Evolutionary conservation across 2,329 filamentous ascomycete genomes (phyloP), one percentile per base, ranked within the genome.

Genomic region (Stemphylium beticola): DNA sequence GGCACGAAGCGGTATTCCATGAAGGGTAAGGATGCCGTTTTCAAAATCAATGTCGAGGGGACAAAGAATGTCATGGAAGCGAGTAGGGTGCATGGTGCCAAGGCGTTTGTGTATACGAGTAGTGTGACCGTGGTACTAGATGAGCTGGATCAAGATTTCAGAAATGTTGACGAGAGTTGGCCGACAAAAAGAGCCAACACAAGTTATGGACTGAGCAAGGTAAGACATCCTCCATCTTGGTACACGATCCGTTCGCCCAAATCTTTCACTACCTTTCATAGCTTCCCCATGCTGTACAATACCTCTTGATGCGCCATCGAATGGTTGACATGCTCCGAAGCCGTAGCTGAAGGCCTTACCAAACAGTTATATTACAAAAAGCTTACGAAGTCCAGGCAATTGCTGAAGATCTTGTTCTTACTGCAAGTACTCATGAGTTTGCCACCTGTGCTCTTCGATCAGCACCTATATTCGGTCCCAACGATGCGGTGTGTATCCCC

Each of bases 131-230:
- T 96, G 58, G 82, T 96, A 61, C 89, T 90, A 71, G 92, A 98
- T 77, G 93, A 93, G 65, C 50, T 79, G 24, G 80, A 83, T 57
- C 85, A 79, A 57, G 90, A 96, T 73, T 83, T 96, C 73, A 83
- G 87, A 74, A 93, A 96, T 74, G 92, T 91, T 61, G 89, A 93
- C 75, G 93, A 98, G 81, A 81, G 84, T 41, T 92, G 89, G 83
- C 91, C 91, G 24, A 83, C 89, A 44, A 87, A 95, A 47, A 82
- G 86, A 41, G 90, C 90, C 29, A 83, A 84, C 55, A 77, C 86
- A 63, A 88, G 93, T 76, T 98, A 98, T 77, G 92, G 92, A 26
- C 88, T 93, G 77, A 96, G 92, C 12, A 98, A 97, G 85, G 90
- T 90, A 62, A 53, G 68, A 44, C 26, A 12, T 15, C 2, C 14